phyloP scores from a whole-genome alignment of 2,329 filamentous ascomycete species.

The Colletotrichum sp. region DNA sequence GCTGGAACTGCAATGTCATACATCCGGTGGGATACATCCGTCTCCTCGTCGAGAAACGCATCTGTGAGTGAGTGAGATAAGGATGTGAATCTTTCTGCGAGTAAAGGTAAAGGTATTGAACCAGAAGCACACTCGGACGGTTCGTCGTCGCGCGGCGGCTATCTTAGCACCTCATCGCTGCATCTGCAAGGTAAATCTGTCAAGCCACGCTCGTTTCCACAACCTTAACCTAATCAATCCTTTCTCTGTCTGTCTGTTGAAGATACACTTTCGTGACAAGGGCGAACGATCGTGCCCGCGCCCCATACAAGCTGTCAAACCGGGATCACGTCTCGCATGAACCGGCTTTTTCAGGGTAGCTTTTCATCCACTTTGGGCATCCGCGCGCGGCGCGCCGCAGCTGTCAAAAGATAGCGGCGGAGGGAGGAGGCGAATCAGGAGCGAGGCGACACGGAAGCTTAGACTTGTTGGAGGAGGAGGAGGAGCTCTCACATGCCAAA shows the following conservation, averaged over 20 bases:
- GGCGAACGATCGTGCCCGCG: neutral
- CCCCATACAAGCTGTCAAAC: neutral
- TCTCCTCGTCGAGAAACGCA: neutral
- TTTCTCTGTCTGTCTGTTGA: neutral
- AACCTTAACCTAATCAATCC: neutral
- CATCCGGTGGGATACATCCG: neutral
- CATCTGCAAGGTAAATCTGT: neutral
- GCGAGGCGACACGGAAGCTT: too few relatives aligned
- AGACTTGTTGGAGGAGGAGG: neutral
- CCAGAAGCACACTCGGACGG: neutral
- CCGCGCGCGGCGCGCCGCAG: neutral
- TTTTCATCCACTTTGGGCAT: neutral
- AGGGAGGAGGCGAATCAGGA: too few relatives aligned
- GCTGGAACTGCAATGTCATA: neutral
- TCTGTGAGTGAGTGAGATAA: neutral
- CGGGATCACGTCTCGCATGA: neutral
- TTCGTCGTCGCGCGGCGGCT: neutral
- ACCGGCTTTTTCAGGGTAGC: neutral
- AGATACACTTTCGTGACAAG: neutral
- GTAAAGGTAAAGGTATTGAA: neutral
- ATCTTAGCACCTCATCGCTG: neutral
- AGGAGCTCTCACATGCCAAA: neutral
- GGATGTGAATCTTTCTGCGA: neutral
- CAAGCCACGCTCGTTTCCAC: neutral
- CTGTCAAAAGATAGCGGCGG: neutral